Percentiles rank a stretch among this genome's conserved stretches.
These are phyloP conservation scores for Fusarium piperis DNA, from an alignment of 2,329 filamentous ascomycete genomes.

Conservation along the genomic window DNA sequence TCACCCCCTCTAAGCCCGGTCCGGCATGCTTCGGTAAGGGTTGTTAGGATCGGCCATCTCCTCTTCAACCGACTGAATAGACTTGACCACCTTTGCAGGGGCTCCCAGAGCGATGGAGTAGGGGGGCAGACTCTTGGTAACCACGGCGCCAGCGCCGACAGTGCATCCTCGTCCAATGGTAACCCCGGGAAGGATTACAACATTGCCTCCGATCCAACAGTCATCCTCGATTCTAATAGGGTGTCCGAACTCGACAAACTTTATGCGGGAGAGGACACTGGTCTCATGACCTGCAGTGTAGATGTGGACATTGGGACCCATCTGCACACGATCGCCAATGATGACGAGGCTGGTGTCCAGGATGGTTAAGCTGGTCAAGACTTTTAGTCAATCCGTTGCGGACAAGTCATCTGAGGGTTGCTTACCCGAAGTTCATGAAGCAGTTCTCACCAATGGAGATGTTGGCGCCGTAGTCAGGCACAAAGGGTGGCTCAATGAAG, in stretches of 20 bases:
- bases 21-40: constrained; percentile 40
- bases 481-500: constrained; percentile 69
- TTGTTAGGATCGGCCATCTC: constrained; percentile 41
- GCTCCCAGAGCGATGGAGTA: constrained; percentile 60
- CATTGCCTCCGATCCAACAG: constrained; percentile 64
- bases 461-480: constrained; percentile 74
- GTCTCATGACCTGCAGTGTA: constrained; percentile 78
- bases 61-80: constrained; percentile 51
- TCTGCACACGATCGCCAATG: constrained; percentile 75
- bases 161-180: constrained; percentile 63
- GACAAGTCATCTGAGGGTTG: neutral
- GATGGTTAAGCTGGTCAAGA: constrained; percentile 61
- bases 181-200: constrained; percentile 61
- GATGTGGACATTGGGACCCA: constrained; percentile 77
- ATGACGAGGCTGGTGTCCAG: constrained; percentile 77
- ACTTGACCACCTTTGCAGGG: constrained; percentile 60
- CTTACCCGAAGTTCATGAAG: constrained; percentile 64
- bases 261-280: constrained; percentile 62
- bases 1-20: constrained; percentile 28
- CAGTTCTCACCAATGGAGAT: constrained; percentile 69
- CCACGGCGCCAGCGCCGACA: constrained; percentile 60
- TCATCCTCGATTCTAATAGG: constrained; percentile 61
- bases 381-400: neutral
- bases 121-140: constrained; percentile 59
- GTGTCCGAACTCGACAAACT: constrained; percentile 58